A percentile compares a stretch with the other conserved stretches of the same genome.
phyloP scores from a whole-genome alignment of 1,284 basidiomycete species.

The Leccinum griseonigrum region DNA sequence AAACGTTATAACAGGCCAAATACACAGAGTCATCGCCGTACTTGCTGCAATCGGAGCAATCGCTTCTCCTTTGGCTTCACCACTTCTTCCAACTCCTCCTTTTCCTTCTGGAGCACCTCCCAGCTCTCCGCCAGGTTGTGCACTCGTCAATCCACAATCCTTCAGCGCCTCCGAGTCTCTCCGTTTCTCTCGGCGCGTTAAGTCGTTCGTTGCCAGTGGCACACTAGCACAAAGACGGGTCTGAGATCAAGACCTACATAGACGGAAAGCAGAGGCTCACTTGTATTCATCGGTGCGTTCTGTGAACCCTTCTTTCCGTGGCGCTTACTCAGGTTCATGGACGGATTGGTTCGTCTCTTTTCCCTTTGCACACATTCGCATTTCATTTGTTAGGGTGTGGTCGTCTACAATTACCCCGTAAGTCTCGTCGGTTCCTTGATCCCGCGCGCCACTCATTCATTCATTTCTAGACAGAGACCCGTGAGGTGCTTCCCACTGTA shows the following conservation, averaged over 20 bases:
- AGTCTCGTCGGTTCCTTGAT: conserved; percentile 21
- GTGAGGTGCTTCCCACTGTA: conserved; percentile 34
- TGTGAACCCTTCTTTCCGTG: neutral
- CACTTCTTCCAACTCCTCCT: conserved; percentile 54
- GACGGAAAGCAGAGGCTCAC: conserved; percentile 81
- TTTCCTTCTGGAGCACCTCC: conserved; percentile 63
- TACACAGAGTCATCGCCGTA: conserved; percentile 20
- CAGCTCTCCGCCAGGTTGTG: conserved; percentile 33
- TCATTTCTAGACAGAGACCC: conserved; percentile 47
- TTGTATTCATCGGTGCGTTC: conserved; percentile 55
- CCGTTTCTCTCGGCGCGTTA: neutral
- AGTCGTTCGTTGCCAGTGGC: conserved; percentile 13
- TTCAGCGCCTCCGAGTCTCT: conserved; percentile 29
- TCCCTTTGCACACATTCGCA: neutral
- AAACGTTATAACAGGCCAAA: neutral
- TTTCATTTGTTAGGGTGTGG: conserved; percentile 4
- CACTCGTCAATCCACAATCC: conserved; percentile 35
- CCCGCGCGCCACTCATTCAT: neutral
- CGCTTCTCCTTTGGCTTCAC: conserved; percentile 76
- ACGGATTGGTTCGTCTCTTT: conserved; percentile 53
- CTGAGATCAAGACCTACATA: conserved; percentile 64
- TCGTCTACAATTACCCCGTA: conserved; percentile 48
- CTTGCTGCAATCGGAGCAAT: conserved; percentile 69
- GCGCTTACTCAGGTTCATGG: conserved; percentile 55
- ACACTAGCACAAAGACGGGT: conserved; percentile 50